These are phyloP conservation scores for Hygrocybe coccinea DNA, from an alignment of 768 basidiomycete genomes.

Conservation along the genomic window DNA sequence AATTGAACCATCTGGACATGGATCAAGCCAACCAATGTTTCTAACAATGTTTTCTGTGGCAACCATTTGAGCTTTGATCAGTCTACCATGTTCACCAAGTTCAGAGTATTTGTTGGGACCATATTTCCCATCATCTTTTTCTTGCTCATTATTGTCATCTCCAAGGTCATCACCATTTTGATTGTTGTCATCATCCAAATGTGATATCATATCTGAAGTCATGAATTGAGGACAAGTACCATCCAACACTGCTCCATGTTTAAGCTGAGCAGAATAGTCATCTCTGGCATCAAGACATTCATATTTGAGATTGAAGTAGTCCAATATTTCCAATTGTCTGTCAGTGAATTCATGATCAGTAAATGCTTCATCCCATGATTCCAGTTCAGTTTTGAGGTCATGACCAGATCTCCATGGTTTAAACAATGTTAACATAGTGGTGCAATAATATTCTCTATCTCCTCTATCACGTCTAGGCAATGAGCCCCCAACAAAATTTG, in stretches of 20 bases:
- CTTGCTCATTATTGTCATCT: neutral
- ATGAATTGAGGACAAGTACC: neutral
- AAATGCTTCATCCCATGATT: neutral
- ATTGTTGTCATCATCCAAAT: neutral
- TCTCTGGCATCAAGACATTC: conserved; percentile 25
- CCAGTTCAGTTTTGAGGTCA: neutral
- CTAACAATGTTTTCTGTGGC: neutral
- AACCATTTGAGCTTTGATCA: neutral
- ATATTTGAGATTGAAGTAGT: conserved; percentile 22
- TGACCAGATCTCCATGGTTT: neutral
- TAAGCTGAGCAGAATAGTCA: conserved; percentile 18
- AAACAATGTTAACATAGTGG: conserved; percentile 1
- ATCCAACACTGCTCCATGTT: conserved; percentile 4
- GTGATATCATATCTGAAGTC: neutral
- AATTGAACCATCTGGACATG: neutral
- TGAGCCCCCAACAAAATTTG: conserved; percentile 26
- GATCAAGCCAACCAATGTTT: neutral
- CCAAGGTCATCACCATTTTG: neutral
- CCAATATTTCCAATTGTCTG: conserved; percentile 13
- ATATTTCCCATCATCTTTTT: neutral
- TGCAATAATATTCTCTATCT: conserved; percentile 28
- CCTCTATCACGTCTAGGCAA: conserved; percentile 27
- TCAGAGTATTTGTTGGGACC: neutral
- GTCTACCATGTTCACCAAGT: neutral
- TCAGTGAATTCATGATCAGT: neutral